Evolutionary conservation across 1,284 basidiomycete genomes (phyloP).

Genomic region (Austroboletus niveus): DNA sequence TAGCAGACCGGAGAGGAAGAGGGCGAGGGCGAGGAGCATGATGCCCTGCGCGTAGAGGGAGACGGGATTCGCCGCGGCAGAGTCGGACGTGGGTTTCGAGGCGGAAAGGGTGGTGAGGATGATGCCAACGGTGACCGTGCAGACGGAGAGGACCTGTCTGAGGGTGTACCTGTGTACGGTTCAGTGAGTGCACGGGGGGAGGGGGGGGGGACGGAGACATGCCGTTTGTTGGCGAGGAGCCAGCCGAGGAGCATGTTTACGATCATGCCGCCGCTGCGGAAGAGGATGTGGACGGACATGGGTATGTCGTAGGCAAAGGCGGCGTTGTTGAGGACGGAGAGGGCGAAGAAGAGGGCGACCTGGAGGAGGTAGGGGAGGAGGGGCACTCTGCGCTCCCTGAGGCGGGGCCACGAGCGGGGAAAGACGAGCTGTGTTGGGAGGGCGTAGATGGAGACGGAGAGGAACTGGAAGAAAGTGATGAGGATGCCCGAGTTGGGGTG

Average conservation of each 20-base stretch:
- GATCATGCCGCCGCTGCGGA: conserved; percentile 87
- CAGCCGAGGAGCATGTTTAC: conserved; percentile 77
- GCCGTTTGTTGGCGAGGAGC: conserved; percentile 40
- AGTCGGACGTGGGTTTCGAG: background rate
- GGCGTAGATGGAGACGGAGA: conserved; percentile 69
- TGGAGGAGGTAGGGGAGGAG: conserved; percentile 76
- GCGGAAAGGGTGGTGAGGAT: background rate
- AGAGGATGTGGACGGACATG: conserved; percentile 93
- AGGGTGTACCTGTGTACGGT: too few relatives aligned
- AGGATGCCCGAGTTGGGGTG: conserved; percentile 71
- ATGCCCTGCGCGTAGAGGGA: conserved; percentile 72
- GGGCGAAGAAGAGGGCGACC: conserved; percentile 78
- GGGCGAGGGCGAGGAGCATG: conserved; percentile 61
- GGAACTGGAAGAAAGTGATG: conserved; percentile 84
- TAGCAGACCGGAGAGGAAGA: conserved; percentile 80
- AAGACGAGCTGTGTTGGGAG: conserved; percentile 55
- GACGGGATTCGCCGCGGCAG: conserved; percentile 1
- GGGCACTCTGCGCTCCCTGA: conserved; percentile 69
- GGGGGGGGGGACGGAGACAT: too few relatives aligned
- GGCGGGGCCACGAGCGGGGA: conserved; percentile 43
- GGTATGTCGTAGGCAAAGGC: conserved; percentile 88
- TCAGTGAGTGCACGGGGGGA: too few relatives aligned
- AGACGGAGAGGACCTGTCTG: too few relatives aligned
- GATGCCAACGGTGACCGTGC: too few relatives aligned
- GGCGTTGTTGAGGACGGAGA: conserved; percentile 87